Conservation (phyloP, 371 early-diverging fungal genomes). For the Lichtheimia ramosa region DNA sequence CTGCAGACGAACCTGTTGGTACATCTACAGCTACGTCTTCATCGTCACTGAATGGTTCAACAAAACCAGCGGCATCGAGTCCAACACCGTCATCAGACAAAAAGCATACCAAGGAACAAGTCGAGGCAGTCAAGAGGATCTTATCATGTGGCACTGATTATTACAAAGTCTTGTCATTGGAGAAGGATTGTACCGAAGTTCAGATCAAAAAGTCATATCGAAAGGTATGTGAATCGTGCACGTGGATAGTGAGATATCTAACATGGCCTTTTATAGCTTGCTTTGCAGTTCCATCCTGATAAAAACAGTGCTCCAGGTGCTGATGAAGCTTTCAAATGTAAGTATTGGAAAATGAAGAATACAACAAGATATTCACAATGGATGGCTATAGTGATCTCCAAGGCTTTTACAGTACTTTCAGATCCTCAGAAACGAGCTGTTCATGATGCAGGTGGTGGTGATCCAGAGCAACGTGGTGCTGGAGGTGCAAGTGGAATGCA, state of each 20-base stretch:
- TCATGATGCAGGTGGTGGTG: conserved; percentile 87
- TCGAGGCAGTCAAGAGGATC: conserved; percentile 76
- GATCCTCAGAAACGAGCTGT: conserved; percentile 83
- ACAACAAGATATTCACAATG: too few species aligned
- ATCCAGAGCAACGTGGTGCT: conserved; percentile 49
- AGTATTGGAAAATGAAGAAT: conserved; percentile 6
- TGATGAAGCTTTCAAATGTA: conserved; percentile 95
- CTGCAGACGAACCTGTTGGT: conserved; percentile 10
- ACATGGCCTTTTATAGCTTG: conserved; percentile 58
- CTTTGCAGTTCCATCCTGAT: conserved; percentile 97
- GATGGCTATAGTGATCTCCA: conserved; percentile 73
- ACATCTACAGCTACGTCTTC: background rate
- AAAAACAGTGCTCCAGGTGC: conserved; percentile 96
- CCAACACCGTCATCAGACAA: conserved; percentile 26
- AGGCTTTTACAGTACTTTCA: conserved; percentile 87
- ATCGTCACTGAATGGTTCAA: conserved; percentile 8
- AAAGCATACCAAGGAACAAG: conserved; percentile 81
- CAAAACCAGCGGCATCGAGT: background rate
- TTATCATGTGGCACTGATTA: conserved; percentile 75
- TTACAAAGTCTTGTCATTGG: conserved; percentile 88
- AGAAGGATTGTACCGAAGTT: conserved; percentile 75
- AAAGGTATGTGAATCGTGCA: conserved; percentile 60
- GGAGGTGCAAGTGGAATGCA: conserved; percentile 1
- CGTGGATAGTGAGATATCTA: background rate
- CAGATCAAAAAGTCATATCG: conserved; percentile 97